Evolutionary conservation across 2,329 filamentous ascomycete genomes (phyloP), one percentile per base, ranked within the genome.

Genomic region (Proliferodiscus dingleyae): DNA sequence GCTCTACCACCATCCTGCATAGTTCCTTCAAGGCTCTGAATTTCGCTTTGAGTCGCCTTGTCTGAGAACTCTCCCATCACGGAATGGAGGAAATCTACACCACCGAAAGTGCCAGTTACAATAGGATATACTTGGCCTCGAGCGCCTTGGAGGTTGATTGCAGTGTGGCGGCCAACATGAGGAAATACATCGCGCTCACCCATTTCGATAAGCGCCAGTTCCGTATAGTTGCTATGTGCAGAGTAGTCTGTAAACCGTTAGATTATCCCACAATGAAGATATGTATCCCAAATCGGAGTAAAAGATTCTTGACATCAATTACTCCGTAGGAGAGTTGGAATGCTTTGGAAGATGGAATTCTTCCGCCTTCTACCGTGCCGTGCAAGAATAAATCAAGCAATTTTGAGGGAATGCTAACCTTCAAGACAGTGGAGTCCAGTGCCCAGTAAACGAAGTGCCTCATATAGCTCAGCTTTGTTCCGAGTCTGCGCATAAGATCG

Each of bases 171-270:
- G 28, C 91, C 91, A 44, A 93, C 87, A 61, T 95, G 89, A 21
- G 91, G 88, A 66, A 96, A 96, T 49, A 95, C 69, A 50, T 87
- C 78, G 5, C 69, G 72, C 67, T 93, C 89, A 41, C 89, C 89
- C 59, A 95, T 68, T 65, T 95, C 89, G 58, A 93, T 89, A 38
- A 96, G 74, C 47, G 86, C 87, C 47, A 96, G 78, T 66, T 96
- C 90, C 11, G 77, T 81, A 68, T 95, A 96, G 73, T 96, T 96
- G 64, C 88, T 94, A 69, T 96, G 91, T 13, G 90, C 91, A 43
- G 89, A 83, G 70, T 84, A 97, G 64, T 96, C 90, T 60, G 11
- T 10, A 7, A 19, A 33, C 10, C 6, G 23, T 57, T 50, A 55
- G 51, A n/a, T n/a, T n/a, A n/a, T n/a, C n/a, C n/a, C n/a, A n/a